Percentiles rank a stretch among this genome's conserved stretches.
These are phyloP conservation scores for Penicillium paxilli DNA, from an alignment of 495 filamentous ascomycete genomes.

Conservation along the genomic window DNA sequence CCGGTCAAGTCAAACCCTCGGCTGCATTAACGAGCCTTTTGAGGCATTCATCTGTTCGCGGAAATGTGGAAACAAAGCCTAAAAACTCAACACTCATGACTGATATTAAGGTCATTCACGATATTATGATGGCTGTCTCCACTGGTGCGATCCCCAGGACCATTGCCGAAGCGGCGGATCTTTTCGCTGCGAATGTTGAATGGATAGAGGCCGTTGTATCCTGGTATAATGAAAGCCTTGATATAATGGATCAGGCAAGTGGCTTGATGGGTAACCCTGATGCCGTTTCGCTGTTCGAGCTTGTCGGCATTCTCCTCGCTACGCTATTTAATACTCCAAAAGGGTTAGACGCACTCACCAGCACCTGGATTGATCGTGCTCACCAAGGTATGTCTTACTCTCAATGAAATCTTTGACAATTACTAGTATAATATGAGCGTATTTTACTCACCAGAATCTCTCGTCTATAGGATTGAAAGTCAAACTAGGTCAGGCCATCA, in stretches of 20 bases:
- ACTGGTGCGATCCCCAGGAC: conserved; percentile 32
- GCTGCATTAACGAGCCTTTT: conserved; percentile 60
- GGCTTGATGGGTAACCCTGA: conserved; percentile 41
- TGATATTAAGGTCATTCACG: conserved; percentile 47
- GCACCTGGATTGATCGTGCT: conserved; percentile 20
- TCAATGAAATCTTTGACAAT: too few species aligned
- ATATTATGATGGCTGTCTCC: conserved; percentile 44
- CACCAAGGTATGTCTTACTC: conserved; percentile 33
- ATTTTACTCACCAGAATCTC: neutral
- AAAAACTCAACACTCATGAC: conserved; percentile 40
- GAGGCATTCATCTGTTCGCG: conserved; percentile 53
- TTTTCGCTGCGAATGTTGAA: conserved; percentile 35
- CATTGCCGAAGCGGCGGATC: conserved; percentile 32
- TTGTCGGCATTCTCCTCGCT: conserved; percentile 43
- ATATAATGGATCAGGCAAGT: conserved; percentile 28
- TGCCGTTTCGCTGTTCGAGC: conserved; percentile 45
- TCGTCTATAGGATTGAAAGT: conserved; percentile 32
- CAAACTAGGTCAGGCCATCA: conserved; percentile 42
- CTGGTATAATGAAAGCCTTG: conserved; percentile 32
- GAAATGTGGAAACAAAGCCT: conserved; percentile 19
- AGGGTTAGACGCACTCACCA: conserved; percentile 39
- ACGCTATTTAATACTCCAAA: conserved; percentile 41
- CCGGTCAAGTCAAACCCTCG: conserved; percentile 52
- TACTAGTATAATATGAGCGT: too few species aligned
- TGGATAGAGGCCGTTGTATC: conserved; percentile 44